These are phyloP conservation scores for Coemansia sp. DNA, from an alignment of 192 early-diverging fungal species.

Conservation along the genomic window DNA sequence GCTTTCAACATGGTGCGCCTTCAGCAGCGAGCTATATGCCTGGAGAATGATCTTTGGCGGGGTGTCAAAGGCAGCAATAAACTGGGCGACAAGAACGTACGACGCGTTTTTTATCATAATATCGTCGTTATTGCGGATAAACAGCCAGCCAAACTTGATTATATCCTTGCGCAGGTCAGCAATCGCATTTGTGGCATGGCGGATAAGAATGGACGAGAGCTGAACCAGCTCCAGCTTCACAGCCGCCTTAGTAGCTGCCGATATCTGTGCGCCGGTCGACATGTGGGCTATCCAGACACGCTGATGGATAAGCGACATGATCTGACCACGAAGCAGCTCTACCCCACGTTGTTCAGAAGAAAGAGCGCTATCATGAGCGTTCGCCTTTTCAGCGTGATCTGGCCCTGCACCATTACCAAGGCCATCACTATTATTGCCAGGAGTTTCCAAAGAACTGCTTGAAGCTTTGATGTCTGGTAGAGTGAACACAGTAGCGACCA, in stretches of 20 bases:
- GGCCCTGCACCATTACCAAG: constrained; percentile 35
- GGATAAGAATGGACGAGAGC: constrained; percentile 80
- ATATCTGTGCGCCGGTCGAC: constrained; percentile 21
- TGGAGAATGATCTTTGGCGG: constrained; percentile 85
- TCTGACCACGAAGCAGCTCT: constrained; percentile 37
- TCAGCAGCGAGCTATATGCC: constrained; percentile 82
- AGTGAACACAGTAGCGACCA: constrained; percentile 59
- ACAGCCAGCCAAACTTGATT: constrained; percentile 94
- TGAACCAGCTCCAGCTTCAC: constrained; percentile 88
- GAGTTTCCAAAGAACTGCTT: not conserved
- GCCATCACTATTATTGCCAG: not conserved
- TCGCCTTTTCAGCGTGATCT: constrained; percentile 62
- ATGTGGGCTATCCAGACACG: constrained; percentile 49
- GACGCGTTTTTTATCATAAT: constrained; percentile 93
- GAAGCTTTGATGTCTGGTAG: constrained; percentile 57
- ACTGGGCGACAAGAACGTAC: constrained; percentile 89
- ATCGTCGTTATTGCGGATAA: constrained; percentile 83
- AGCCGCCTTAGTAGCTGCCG: constrained; percentile 48
- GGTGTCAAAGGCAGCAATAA: constrained; percentile 91
- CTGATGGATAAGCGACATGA: constrained; percentile 39
- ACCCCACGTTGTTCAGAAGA: constrained; percentile 33
- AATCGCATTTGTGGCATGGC: constrained; percentile 74
- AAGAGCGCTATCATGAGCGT: constrained; percentile 24
- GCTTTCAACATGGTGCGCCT: constrained; percentile 88
- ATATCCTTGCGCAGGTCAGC: constrained; percentile 82